Percentiles rank a stretch among this genome's conserved stretches.
Conservation (phyloP, 768 basidiomycete species). For the Tricholoma sp. region DNA sequence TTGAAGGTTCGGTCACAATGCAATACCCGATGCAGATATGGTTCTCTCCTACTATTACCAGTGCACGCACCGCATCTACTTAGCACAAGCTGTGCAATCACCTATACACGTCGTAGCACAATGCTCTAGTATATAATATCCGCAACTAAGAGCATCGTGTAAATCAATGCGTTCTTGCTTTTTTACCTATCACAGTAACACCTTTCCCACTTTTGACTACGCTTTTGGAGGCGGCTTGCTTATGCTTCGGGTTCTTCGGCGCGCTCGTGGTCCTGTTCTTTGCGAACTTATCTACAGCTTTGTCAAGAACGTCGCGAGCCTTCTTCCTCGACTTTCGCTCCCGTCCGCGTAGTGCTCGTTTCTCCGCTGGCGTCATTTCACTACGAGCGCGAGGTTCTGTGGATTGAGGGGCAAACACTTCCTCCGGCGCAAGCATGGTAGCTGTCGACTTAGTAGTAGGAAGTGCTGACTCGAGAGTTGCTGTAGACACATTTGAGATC, state of each 20-base stretch:
- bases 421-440: slow-evolving; percentile 90
- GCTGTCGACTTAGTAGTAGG: slow-evolving; percentile 74
- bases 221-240: slow-evolving; percentile 75
- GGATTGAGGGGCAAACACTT: slow-evolving; percentile 65
- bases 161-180: slow-evolving; percentile 3
- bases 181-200: slow-evolving; percentile 84
- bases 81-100: too few species aligned
- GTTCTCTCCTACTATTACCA: too few species aligned
- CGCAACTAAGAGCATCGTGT: neutral
- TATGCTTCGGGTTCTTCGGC: slow-evolving; percentile 61
- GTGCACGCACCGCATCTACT: too few species aligned
- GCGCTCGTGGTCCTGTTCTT: slow-evolving; percentile 46
- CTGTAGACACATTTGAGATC: slow-evolving; percentile 73
- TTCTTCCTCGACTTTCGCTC: slow-evolving; percentile 69
- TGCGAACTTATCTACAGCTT: slow-evolving; percentile 59
- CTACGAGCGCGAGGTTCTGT: slow-evolving; percentile 57
- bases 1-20: too few species aligned
- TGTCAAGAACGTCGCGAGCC: slow-evolving; percentile 59
- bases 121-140: too few species aligned
- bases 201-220: slow-evolving; percentile 84
- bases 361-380: slow-evolving; percentile 84
- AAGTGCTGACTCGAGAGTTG: slow-evolving; percentile 85
- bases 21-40: too few species aligned
- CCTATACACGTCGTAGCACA: too few species aligned
- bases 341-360: slow-evolving; percentile 63